These are phyloP conservation scores for Russula olivacea DNA, from an alignment of 768 basidiomycete genomes.

Conservation along the genomic window DNA sequence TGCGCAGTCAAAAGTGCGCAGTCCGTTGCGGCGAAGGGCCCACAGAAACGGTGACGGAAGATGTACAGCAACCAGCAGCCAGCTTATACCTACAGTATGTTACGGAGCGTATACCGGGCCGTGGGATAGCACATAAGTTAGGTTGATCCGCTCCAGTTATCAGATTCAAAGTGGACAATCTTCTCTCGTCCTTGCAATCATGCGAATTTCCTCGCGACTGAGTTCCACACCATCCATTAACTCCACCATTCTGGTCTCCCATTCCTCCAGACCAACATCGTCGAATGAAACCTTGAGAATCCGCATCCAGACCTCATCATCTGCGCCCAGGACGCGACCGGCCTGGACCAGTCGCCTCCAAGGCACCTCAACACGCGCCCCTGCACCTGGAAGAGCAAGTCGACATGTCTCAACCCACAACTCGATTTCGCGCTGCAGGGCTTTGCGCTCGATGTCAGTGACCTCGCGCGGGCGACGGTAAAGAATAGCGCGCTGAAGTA, in stretches of 20 bases:
- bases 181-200: constrained; percentile 45
- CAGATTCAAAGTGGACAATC: constrained; percentile 32
- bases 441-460: constrained; percentile 50
- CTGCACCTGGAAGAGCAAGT: constrained; percentile 45
- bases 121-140: background rate
- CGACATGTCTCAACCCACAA: constrained; percentile 81
- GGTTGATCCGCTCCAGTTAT: background rate
- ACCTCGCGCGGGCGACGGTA: constrained; percentile 66
- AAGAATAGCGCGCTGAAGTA: constrained; percentile 76
- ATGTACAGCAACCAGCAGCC: too few relatives aligned
- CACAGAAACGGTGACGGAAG: background rate
- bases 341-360: constrained; percentile 73
- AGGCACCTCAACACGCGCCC: constrained; percentile 60
- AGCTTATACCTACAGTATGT: too few relatives aligned
- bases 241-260: constrained; percentile 51
- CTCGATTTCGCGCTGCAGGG: constrained; percentile 64
- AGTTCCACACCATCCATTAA: constrained; percentile 57
- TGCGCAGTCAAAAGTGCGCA: background rate
- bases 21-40: background rate
- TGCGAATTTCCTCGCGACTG: constrained; percentile 52
- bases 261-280: constrained; percentile 32
- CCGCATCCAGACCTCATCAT: constrained; percentile 32
- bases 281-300: constrained; percentile 7
- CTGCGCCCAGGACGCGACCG: constrained; percentile 57
- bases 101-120: background rate